These are phyloP conservation scores for Barnettozyma pratensis DNA, from an alignment of 805 yeast genomes.

Conservation along the genomic window DNA sequence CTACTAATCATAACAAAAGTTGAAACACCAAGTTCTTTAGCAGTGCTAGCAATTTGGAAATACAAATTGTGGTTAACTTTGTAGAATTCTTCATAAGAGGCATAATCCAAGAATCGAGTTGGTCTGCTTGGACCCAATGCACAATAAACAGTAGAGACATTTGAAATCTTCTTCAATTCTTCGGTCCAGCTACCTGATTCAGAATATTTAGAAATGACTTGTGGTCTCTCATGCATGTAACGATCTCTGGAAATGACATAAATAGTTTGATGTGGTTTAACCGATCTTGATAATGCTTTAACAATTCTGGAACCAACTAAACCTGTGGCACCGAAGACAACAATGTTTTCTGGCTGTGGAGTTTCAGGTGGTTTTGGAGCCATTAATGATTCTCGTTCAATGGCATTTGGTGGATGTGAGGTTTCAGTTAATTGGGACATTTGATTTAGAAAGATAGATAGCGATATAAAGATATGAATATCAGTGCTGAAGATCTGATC, in stretches of 20 bases:
- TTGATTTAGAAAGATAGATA: background rate
- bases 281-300: slow-evolving; percentile 9
- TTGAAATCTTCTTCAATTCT: slow-evolving; percentile 10
- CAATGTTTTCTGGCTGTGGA: slow-evolving; percentile 4
- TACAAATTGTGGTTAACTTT: slow-evolving; percentile 11
- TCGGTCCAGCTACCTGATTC: slow-evolving; percentile 13
- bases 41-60: slow-evolving; percentile 11
- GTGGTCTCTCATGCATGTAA: slow-evolving; percentile 6
- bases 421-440: slow-evolving; percentile 1
- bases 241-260: slow-evolving; percentile 9
- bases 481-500: background rate
- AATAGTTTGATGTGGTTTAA: slow-evolving; percentile 3
- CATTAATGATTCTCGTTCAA: background rate
- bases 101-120: slow-evolving; percentile 3
- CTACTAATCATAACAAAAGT: slow-evolving; percentile 11
- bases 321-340: slow-evolving; percentile 16
- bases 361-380: background rate
- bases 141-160: slow-evolving; percentile 11
- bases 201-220: slow-evolving; percentile 7
- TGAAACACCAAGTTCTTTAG: slow-evolving; percentile 9
- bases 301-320: slow-evolving; percentile 12
- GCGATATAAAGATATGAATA: background rate
- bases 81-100: slow-evolving; percentile 4
- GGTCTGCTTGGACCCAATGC: slow-evolving; percentile 13
- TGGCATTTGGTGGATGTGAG: background rate